Conservation (phyloP, 2,329 filamentous ascomycete species). For the Fusarium brevicatenulatum region DNA sequence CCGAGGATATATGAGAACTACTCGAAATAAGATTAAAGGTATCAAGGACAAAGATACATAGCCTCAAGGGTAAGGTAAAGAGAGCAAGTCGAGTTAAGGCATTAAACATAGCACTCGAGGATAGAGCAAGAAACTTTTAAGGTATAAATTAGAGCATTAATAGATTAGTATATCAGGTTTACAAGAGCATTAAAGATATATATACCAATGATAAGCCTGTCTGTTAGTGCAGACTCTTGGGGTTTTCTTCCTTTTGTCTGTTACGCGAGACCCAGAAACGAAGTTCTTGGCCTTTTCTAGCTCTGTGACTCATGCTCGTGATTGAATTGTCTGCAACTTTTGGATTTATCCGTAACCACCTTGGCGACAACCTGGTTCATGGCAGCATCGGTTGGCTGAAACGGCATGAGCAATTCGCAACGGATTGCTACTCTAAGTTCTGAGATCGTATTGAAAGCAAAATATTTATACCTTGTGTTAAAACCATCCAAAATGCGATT, state of each 20-base stretch:
- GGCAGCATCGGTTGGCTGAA: too few species aligned
- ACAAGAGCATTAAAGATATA: not conserved
- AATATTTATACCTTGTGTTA: accelerated
- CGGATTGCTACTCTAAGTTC: not conserved
- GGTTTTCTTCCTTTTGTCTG: not conserved
- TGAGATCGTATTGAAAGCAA: accelerated
- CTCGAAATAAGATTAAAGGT: too few species aligned
- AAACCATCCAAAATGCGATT: not conserved
- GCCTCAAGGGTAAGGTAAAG: not conserved
- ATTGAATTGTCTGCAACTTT: not conserved
- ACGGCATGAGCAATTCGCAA: not conserved
- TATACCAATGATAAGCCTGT: too few species aligned
- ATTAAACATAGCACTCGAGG: not conserved
- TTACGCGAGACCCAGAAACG: too few species aligned
- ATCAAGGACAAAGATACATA: too few species aligned
- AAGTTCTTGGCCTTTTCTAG: not conserved
- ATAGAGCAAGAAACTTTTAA: too few species aligned
- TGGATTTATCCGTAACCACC: not conserved
- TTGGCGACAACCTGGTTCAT: accelerated
- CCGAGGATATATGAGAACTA: too few species aligned
- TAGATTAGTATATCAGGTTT: accelerated
- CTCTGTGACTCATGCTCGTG: too few species aligned
- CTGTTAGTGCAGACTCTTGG: not conserved
- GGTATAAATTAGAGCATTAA: not conserved
- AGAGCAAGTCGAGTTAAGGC: not conserved